Percentiles rank a stretch among this genome's conserved stretches.
These are phyloP conservation scores for Ophiostoma montium DNA, from an alignment of 2,329 filamentous ascomycete species.

Conservation along the genomic window DNA sequence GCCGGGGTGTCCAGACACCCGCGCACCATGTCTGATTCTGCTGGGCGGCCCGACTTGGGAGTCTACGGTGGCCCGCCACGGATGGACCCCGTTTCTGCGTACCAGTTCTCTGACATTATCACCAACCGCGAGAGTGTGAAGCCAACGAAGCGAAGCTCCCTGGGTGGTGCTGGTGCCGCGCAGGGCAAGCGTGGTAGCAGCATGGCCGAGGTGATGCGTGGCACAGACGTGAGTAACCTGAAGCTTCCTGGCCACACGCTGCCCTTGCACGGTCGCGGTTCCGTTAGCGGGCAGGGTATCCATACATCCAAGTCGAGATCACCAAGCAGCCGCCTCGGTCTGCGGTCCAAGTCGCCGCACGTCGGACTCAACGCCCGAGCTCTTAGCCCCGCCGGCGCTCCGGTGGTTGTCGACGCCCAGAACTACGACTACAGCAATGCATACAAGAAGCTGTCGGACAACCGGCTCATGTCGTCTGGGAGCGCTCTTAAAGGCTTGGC, in stretches of 20 bases:
- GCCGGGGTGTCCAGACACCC: constrained; percentile 20
- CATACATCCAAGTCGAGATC: constrained; percentile 34
- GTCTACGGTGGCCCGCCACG: constrained; percentile 10
- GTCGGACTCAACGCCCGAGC: constrained; percentile 18
- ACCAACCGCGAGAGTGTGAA: constrained; percentile 30
- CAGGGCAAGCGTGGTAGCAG: constrained; percentile 14
- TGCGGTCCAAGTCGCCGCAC: constrained; percentile 34
- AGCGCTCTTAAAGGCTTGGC: constrained; percentile 49
- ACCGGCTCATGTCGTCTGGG: constrained; percentile 48
- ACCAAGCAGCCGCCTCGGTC: constrained; percentile 34
- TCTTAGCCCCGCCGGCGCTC: constrained; percentile 25
- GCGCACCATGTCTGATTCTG: constrained; percentile 43
- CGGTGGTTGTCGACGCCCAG: constrained; percentile 44
- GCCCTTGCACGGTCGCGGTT: constrained; percentile 25
- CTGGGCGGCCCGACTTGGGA: constrained; percentile 21
- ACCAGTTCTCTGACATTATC: constrained; percentile 48
- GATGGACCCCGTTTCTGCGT: constrained; percentile 35
- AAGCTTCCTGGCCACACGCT: constrained; percentile 30
- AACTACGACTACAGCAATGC: constrained; percentile 54
- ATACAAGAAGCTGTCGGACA: constrained; percentile 58
- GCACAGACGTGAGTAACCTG: constrained; percentile 34
- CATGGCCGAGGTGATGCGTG: constrained; percentile 41
- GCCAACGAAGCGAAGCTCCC: constrained; percentile 32
- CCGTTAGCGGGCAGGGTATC: constrained; percentile 18
- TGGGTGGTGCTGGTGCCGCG: constrained; percentile 17